Percentiles rank a stretch among this genome's conserved stretches.
Conservation (phyloP, 805 yeast genomes). For the Saccharomycopsis guyanensis region DNA sequence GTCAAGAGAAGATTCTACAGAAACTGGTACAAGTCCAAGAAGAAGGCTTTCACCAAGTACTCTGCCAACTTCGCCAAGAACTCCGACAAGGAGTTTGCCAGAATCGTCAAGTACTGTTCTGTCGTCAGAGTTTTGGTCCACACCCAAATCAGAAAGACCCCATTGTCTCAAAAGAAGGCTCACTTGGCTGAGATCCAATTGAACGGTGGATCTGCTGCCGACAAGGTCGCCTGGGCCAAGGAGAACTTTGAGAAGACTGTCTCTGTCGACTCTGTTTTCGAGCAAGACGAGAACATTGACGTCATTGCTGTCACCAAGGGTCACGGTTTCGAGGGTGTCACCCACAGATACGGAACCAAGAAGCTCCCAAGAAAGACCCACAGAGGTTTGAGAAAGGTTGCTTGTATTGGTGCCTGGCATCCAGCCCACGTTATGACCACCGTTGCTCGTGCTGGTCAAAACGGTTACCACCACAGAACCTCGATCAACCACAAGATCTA, state of each 20-base stretch:
- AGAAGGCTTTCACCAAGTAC: conserved; percentile 99
- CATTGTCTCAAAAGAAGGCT: conserved; percentile 98
- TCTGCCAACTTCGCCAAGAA: conserved; percentile 94
- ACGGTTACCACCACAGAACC: conserved; percentile 99
- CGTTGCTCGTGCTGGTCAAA: conserved; percentile 99
- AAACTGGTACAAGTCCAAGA: conserved; percentile 99
- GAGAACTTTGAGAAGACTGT: conserved; percentile 99
- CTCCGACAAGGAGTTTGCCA: conserved; percentile 94
- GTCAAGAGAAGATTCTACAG: conserved; percentile 99
- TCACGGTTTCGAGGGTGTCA: conserved; percentile 99
- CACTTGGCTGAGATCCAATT: conserved; percentile 99
- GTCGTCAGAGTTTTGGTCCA: conserved; percentile 99
- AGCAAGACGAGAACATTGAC: conserved; percentile 97
- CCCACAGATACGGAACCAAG: conserved; percentile 99
- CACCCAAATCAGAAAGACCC: conserved; percentile 99
- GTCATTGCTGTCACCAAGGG: conserved; percentile 99
- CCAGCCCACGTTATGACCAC: conserved; percentile 99
- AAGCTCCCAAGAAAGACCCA: conserved; percentile 99
- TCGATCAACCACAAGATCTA: conserved; percentile 99
- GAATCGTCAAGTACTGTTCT: conserved; percentile 96
- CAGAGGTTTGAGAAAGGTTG: conserved; percentile 99
- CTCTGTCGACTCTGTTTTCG: conserved; percentile 90
- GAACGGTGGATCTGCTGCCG: conserved; percentile 98
- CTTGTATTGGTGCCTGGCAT: conserved; percentile 99
- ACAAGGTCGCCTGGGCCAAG: conserved; percentile 97